Percentiles rank a stretch among this genome's conserved stretches.
Evolutionary conservation across 441 rosid species (phyloP).

Genomic region (Pelargonium cotyledonis): DNA sequence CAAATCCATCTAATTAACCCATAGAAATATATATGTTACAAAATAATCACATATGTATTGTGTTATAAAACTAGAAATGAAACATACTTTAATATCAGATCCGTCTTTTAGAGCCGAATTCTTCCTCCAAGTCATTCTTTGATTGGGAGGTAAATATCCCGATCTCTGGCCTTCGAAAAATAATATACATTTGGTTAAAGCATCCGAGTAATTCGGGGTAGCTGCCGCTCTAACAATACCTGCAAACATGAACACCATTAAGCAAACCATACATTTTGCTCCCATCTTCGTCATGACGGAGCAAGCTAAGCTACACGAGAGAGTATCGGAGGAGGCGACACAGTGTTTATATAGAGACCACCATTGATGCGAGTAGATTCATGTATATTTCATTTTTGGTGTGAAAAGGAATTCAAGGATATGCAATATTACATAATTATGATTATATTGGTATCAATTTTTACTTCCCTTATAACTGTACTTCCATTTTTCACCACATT

Average conservation of each 20-base stretch:
- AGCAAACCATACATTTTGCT: background rate
- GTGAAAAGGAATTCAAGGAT: too few species aligned
- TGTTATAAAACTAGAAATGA: background rate
- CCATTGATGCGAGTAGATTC: too few species aligned
- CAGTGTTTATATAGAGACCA: too few species aligned
- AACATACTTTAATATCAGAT: constrained; percentile 1
- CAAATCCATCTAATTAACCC: constrained; percentile 19
- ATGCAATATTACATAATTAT: too few species aligned
- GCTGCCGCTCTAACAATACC: background rate
- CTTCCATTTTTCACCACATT: background rate
- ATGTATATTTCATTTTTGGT: too few species aligned
- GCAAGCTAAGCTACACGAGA: too few species aligned
- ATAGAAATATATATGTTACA: background rate
- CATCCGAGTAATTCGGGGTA: constrained; percentile 13
- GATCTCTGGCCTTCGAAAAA: constrained; percentile 21
- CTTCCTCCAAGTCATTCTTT: constrained; percentile 16
- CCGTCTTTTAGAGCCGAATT: constrained; percentile 14
- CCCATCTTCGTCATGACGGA: background rate
- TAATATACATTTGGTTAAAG: constrained; percentile 13
- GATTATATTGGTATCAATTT: background rate
- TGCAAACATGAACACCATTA: background rate
- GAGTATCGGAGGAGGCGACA: too few species aligned
- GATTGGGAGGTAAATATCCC: constrained; percentile 9
- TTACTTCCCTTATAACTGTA: background rate
- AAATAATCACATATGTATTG: background rate